Base-by-base conservation (phyloP, 352 stramenopile species). In the Pythium myriotylum region DNA sequence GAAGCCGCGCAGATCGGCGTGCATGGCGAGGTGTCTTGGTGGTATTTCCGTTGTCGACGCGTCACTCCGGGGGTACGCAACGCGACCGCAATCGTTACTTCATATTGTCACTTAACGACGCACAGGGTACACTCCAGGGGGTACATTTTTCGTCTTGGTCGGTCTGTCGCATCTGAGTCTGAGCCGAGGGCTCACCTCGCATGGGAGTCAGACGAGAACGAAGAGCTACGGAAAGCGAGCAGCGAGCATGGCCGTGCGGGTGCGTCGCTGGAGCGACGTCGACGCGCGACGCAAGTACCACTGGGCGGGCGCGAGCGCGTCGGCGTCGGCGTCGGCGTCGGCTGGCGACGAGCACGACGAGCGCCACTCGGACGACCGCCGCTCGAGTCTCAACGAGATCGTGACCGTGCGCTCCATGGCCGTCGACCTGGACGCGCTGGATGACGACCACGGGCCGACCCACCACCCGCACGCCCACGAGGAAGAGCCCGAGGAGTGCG, bases 1-100 rank as follows among this genome's bases (percentile, higher is more conserved):
- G 77, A 92, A 92, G 75, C 83, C 83, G 39, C 81, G 79, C 52
- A 92, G 61, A 65, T 92, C 83, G 37, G 72, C 77, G 69, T 92
- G 83, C 83, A 92, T 92, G 23, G 43, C 57, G 17, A 22, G 35
- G 19, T 45, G n/a, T 22, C 23, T 27, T 59, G 17, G 17, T 32
- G 17, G 12, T 13, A 17, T 61, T 45, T 50, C n/a, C 48, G 20
- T 22, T 37, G 35, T 63, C 43, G 43, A 64, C 62, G 62, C 52
- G 62, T 69, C 54, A 61, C 32, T 56, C 48, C 19, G 33, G 16
- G 10, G 12, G 19, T 37, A 22, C 12, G 13, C 5, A 16, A 23
- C 24, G 24, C 23, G 10, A n/a, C 9, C n/a, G 27, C 8, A 50
- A 62, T 10, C 23, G 62, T 32, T 61, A 70, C 62, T 70, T 70